Evolutionary conservation across 106 monocot species (phyloP), one percentile per base, ranked within the genome.

Genomic region (Alisma plantagoaquatica): DNA sequence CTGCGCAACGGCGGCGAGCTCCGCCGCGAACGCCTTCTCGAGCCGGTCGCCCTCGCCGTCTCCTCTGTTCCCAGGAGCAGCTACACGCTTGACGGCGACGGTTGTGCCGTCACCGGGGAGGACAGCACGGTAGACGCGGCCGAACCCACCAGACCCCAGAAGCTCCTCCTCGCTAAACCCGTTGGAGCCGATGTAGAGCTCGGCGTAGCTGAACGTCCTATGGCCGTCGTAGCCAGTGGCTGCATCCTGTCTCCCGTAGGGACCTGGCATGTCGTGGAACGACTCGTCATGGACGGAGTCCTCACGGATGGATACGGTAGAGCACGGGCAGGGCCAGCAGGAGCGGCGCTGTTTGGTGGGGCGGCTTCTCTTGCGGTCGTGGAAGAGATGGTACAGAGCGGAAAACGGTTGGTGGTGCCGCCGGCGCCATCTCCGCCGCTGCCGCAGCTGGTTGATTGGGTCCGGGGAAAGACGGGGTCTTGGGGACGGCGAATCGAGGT

Each of bases 1-100:
- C 73, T 76, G 75, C n/a, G 92, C 92, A 3, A 92, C 92, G 10
- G 92, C 86, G 3, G 56, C 73, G 21, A 92, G 79, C 79, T 92
- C 92, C 0, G 92, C 92, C 1, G 70, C 65, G 59, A 92, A 79
- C 11, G 91, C 48, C 77, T 92, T 87, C 69, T 82, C 79, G 38
- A 74, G 68, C 0, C 47, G 45, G 24, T 71, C 61, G 1, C 65
- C 65, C 27, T 45, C 57, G 11, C 41, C 49, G 51, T 54, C n/a
- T n/a, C n/a, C n/a, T n/a, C n/a, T n/a, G 6, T 38, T 14, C 9
- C 35, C 9, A 14, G 6, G 14, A 14, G 9, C 41, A 15, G 72
- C 61, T 6, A 92, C 77, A 52, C 92, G 75, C 64, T 92, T 92
- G 45, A 92, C 92, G 42, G 92, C 92, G 1, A 79, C 92, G 22